Conservation (phyloP, 2,329 filamentous ascomycete species). For the Sporothrix schenckii region DNA sequence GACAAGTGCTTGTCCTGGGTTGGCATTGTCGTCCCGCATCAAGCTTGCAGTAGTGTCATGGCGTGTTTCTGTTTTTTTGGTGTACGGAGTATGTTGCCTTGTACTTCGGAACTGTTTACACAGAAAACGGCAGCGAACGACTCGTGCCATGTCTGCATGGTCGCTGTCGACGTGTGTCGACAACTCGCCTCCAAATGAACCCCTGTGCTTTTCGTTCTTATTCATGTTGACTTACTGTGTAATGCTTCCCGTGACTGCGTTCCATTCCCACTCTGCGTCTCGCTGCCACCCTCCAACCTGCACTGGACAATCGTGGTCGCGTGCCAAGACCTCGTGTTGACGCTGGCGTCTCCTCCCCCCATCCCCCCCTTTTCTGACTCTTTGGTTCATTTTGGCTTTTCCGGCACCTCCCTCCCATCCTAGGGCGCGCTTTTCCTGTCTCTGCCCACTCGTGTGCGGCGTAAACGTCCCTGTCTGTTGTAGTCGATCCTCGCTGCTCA, state of each 20-base stretch:
- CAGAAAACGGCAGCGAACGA: background rate
- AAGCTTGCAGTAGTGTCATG: background rate
- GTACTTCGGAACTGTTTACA: too few species aligned
- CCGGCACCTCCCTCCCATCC: background rate
- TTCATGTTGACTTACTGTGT: background rate
- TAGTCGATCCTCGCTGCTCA: background rate
- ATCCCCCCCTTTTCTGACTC: slow-evolving; percentile 16
- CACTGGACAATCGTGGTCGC: slow-evolving; percentile 21
- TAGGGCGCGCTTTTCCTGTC: background rate
- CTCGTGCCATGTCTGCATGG: background rate
- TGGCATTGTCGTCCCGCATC: background rate
- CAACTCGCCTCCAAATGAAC: background rate
- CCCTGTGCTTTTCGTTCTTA: background rate
- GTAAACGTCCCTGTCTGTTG: background rate
- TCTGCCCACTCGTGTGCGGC: background rate
- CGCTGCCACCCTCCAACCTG: background rate
- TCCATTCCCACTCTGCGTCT: background rate
- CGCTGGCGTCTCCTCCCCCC: slow-evolving; percentile 17
- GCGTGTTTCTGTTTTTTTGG: background rate
- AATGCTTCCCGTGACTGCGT: background rate
- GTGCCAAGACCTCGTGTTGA: slow-evolving; percentile 32
- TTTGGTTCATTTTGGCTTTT: background rate
- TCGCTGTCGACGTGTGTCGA: background rate
- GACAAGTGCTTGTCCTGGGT: slow-evolving; percentile 4
- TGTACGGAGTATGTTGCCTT: background rate